Base-by-base conservation (phyloP, 306 rosid species). In the Psophocarpus tetragonolobus region DNA sequence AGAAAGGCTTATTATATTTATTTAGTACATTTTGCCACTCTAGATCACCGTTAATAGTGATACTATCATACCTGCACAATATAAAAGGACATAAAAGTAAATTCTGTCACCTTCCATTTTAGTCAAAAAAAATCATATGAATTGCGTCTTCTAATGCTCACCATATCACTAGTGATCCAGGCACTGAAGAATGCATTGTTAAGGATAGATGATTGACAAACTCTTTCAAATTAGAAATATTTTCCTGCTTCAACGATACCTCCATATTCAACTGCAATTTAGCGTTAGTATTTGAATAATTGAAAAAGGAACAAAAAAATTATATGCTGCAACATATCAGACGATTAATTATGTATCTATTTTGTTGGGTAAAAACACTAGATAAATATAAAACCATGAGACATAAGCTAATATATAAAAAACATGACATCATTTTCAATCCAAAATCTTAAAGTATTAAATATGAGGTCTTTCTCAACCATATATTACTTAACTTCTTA, bases 241-340 rank as follows among this genome's bases (percentile, higher is more conserved):
- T 38, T 3, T 60, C 20, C 10, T 12, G 39, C 20, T 14, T 32
- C 66, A 60, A 60, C 14, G 21, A 0, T 60, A 60, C 66, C 23
- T 60, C 66, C 39, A 60, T 60, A 29, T 60, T 60, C 66, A 60
- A 29, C 66, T 60, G 66, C 39, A 57, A 57, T 11, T 57, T 35
- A 57, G 36, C 26, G 18, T 6, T 57, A 5, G 7, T 26, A 12
- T 57, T 26, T 57, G 64, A 57, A 57, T 57, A 8, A 24, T 24
- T 24, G 63, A 24, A 54, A 56, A 23, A 8, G 24, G 5, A 4
- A 56, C 2, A 57, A 5, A 24, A 26, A 56, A 57, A 26, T 1
- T 8, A 9, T 8, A 26, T 26, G 64, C 17, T 57, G 1, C 18
- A 13, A 26, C 35, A 18, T 26, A 5, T 14, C 13, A 2, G 64